phyloP scores from a whole-genome alignment of 306 rosid species.

The Styphnolobium japonicum region DNA sequence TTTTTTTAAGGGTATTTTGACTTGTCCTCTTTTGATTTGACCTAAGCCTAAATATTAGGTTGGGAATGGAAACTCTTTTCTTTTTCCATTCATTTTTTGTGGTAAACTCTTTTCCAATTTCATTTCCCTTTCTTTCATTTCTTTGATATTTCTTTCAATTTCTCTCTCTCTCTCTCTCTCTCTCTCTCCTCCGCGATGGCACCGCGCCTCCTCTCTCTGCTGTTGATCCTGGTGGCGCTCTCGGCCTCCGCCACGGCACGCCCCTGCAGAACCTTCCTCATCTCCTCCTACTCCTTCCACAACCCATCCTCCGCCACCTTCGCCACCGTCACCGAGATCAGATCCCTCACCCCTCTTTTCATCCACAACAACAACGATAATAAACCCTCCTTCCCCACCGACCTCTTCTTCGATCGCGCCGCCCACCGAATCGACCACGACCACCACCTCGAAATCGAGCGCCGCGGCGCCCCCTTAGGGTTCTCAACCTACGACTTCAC shows the following conservation, averaged over 20 bases:
- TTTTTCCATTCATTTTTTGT: no score
- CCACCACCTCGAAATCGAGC: background rate
- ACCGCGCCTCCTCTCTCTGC: conserved; percentile 11
- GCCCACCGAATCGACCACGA: background rate
- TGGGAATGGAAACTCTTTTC: no score
- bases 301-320: conserved; percentile 32
- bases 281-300: conserved; percentile 70
- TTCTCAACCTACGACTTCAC: conserved; percentile 52
- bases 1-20: no score
- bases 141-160: background rate
- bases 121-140: background rate
- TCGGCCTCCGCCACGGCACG: conserved; percentile 46
- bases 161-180: background rate
- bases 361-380: background rate
- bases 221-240: conserved; percentile 1
- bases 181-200: conserved; percentile 41
- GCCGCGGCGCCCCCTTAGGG: conserved; percentile 27
- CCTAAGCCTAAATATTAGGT: no score
- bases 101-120: no score
- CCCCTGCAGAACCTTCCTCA: conserved; percentile 68
- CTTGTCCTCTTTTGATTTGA: no score
- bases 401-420: conserved; percentile 25
- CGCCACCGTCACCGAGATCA: conserved; percentile 56
- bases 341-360: conserved; percentile 32
- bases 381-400: conserved; percentile 10